Base-by-base conservation (phyloP, 192 early-diverging fungal species). In the Backusella tuberculispora region DNA sequence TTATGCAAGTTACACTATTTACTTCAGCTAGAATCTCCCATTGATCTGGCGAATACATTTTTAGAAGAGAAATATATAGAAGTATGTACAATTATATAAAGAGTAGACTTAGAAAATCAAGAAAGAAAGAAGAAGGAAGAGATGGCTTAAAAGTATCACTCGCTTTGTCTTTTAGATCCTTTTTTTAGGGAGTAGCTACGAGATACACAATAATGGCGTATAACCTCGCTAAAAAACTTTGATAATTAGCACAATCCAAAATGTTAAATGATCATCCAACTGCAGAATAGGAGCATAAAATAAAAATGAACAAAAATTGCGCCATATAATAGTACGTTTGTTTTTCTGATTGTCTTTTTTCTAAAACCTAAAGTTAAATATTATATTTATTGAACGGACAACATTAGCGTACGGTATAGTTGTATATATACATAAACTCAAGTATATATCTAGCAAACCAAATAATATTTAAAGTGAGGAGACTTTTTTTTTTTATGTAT, bases 1-100 rank as follows among this genome's bases (percentile, higher is more conserved):
- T 74, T 56, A 86, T 83, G 41, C 81, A 84, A 15, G 79, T n/a
- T 12, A 84, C 77, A 26, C 78, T 82, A 19, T 76, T 80, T 47
- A 85, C 66, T 73, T 80, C 79, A 47, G 79, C 73, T 15, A 80
- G 41, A 63, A 80, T 76, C 64, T 80, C 79, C 71, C 74, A 76
- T 41, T 76, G 46, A 73, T 80, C 79, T 26, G 79, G 79, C 19
- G 79, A 73, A 50, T 76, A 80, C 79, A 80, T 80, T 46, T 46
- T 60, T 60, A 26, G 26, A 26, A 26, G 24, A 24, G 45, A 13
- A 60, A 60, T 24, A 53, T 21, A 53, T 10, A 60, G 10, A 12
- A 24, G 26, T 3, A 60, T 60, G 2, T 13, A 56, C 12, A 56
- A 56, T 12, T 56, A 13, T 21, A 60, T 26, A 24, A 60, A 19